Evolutionary conservation across 305 asterid species (phyloP).

Genomic region (Solanum hybrid): DNA sequence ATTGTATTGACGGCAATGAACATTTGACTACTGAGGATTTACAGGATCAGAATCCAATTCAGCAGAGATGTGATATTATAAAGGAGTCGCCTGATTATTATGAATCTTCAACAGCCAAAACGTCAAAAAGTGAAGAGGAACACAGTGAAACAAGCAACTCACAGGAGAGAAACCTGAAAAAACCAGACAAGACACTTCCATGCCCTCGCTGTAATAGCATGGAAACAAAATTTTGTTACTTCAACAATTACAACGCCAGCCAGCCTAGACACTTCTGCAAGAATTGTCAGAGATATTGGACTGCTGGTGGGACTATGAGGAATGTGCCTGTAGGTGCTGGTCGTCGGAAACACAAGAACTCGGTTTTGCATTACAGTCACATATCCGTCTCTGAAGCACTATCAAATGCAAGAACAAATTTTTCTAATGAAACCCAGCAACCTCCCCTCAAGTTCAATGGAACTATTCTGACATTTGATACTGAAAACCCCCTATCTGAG

Average conservation of each 20-base stretch:
- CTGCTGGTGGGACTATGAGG: constrained; percentile 98
- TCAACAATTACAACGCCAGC: constrained; percentile 84
- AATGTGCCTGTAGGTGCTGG: constrained; percentile 97
- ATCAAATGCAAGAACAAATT: constrained; percentile 27
- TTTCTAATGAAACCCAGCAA: constrained; percentile 33
- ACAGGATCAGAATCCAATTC: constrained; percentile 21
- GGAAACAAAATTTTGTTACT: constrained; percentile 95
- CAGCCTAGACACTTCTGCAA: constrained; percentile 96
- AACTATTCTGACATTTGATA: constrained; percentile 47
- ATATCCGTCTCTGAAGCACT: constrained; percentile 43
- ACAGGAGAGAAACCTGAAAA: constrained; percentile 57
- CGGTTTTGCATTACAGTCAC: constrained; percentile 45
- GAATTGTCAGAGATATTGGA: constrained; percentile 98
- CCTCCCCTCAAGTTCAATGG: constrained; percentile 35
- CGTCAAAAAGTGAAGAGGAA: constrained; percentile 39
- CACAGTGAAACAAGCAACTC: constrained; percentile 34
- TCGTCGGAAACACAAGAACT: constrained; percentile 79
- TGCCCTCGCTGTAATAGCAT: constrained; percentile 97
- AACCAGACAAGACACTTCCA: constrained; percentile 81
- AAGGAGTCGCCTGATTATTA: constrained; percentile 22
- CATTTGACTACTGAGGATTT: constrained; percentile 27
- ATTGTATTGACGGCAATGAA: constrained; percentile 24
- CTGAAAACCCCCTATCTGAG: constrained; percentile 61
- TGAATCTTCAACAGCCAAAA: constrained; percentile 24
- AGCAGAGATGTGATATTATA: constrained; percentile 20